phyloP scores from a whole-genome alignment of 1,284 basidiomycete species.

The Porodaedalea pini region DNA sequence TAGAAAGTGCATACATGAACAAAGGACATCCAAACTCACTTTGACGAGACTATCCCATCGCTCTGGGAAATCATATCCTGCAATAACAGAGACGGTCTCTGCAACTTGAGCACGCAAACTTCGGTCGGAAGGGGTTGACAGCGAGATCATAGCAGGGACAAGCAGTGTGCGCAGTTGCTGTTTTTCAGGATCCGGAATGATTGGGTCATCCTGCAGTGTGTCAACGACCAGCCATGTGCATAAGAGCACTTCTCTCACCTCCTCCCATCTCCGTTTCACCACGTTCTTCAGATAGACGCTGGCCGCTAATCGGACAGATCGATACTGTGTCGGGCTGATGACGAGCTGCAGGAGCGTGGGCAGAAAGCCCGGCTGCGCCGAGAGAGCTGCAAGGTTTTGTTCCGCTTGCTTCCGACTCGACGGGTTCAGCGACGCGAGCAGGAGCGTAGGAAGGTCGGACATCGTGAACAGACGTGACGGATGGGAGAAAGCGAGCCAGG shows the following conservation, averaged over 20 bases:
- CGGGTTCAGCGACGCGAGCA: slow-evolving; percentile 73
- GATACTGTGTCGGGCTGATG: slow-evolving; percentile 63
- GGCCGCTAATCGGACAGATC: slow-evolving; percentile 73
- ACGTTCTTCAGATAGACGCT: slow-evolving; percentile 89
- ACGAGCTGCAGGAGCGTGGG: slow-evolving; percentile 69
- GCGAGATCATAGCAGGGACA: slow-evolving; percentile 78
- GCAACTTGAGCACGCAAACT: slow-evolving; percentile 78
- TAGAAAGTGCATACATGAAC: neutral
- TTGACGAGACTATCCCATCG: slow-evolving; percentile 85
- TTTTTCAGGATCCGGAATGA: slow-evolving; percentile 67
- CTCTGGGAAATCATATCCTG: slow-evolving; percentile 81
- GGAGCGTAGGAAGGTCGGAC: slow-evolving; percentile 63
- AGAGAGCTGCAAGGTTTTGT: slow-evolving; percentile 62
- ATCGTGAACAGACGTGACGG: slow-evolving; percentile 1
- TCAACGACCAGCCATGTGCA: slow-evolving; percentile 4
- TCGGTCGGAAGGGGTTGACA: slow-evolving; percentile 67
- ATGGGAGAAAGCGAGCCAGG: neutral
- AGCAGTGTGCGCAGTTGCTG: slow-evolving; percentile 62
- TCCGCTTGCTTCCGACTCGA: slow-evolving; percentile 77
- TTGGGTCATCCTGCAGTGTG: slow-evolving; percentile 52
- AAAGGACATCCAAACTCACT: slow-evolving; percentile 46
- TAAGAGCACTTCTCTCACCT: slow-evolving; percentile 47
- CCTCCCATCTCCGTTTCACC: slow-evolving; percentile 81
- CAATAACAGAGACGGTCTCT: slow-evolving; percentile 85
- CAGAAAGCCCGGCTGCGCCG: slow-evolving; percentile 77